Evolutionary conservation across 2,329 filamentous ascomycete species (phyloP), one percentile per base, ranked within the genome.

Genomic region (Colletotrichum theobromicola): DNA sequence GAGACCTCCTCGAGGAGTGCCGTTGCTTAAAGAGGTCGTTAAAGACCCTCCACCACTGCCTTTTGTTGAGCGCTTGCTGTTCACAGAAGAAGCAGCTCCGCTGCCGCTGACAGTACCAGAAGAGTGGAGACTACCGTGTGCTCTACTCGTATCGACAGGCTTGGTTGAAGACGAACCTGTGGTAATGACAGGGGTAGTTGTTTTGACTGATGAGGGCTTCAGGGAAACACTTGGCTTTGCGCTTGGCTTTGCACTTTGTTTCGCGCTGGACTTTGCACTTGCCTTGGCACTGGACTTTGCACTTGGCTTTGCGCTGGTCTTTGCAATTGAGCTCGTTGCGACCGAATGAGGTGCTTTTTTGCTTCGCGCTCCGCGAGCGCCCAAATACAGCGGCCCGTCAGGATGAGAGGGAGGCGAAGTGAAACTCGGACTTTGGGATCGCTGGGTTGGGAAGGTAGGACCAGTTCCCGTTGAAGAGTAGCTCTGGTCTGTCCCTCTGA

Each of bases 401-500:
- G 42, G 21, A 21, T 21, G 10, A 50, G n/a, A 50, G n/a, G 42
- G n/a, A 7, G 12, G 13, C 5, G 0, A 50, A 4, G 42, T 50
- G 13, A n/a, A 50, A 21, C 24, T 50, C 0, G 24, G 10, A 13
- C 10, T 7, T 12, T 50, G 42, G 6, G 42, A 21, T 13, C n/a
- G n/a, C 42, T 50, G 42, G 1, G 42, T 50, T 21, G 42, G 6
- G n/a, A 50, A 7, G 4, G n/a, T 7, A 7, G 6, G 10, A 2
- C 10, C 10, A 13, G 42, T 50, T 50, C 5, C 42, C 2, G 42
- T 13, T 21, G 42, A 50, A 50, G 42, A 21, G n/a, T 21, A 50
- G 42, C 2, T 50, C n/a, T 50, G n/a, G 0, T 50, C 4, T 0
- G 3, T 13, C 10, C 10, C 42, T 2, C 5, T n/a, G 21, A 13